Conservation (phyloP, 2,329 filamentous ascomycete species). For the Verticillium zaregamsianum region DNA sequence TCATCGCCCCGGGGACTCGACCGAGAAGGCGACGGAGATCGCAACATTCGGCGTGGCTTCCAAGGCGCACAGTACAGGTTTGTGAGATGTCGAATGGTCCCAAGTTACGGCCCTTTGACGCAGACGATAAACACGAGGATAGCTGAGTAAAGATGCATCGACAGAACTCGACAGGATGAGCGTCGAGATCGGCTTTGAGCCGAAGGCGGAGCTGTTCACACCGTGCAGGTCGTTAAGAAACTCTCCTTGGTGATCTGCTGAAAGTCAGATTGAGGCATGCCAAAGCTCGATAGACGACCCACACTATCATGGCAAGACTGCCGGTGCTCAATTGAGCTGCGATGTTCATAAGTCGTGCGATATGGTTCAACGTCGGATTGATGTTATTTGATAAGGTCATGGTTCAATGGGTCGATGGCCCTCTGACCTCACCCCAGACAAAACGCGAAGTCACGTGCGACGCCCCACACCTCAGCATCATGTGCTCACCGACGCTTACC, state of each 20-base stretch:
- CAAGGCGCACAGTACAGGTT: background rate
- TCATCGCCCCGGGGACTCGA: background rate
- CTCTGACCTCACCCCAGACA: background rate
- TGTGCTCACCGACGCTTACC: background rate
- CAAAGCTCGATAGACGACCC: slow-evolving; percentile 2
- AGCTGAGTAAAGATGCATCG: background rate
- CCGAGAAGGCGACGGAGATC: background rate
- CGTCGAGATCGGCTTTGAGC: background rate
- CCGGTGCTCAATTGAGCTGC: background rate
- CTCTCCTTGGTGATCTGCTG: background rate
- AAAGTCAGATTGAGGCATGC: background rate
- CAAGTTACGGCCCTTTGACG: no score
- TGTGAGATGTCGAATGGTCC: background rate
- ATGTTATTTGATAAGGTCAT: background rate
- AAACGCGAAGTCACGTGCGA: slow-evolving; percentile 1
- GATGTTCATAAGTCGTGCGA: background rate
- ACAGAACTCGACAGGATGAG: background rate
- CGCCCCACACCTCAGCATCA: background rate
- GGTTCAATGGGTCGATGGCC: background rate
- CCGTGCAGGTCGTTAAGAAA: background rate
- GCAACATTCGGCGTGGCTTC: background rate
- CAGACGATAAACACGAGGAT: no score
- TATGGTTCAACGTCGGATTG: background rate
- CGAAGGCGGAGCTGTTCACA: background rate
- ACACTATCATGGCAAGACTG: background rate